Percentiles rank a stretch among this genome's conserved stretches.
These are phyloP conservation scores for Fraxinus platypoda DNA, from an alignment of 305 asterid genomes.

Conservation along the genomic window DNA sequence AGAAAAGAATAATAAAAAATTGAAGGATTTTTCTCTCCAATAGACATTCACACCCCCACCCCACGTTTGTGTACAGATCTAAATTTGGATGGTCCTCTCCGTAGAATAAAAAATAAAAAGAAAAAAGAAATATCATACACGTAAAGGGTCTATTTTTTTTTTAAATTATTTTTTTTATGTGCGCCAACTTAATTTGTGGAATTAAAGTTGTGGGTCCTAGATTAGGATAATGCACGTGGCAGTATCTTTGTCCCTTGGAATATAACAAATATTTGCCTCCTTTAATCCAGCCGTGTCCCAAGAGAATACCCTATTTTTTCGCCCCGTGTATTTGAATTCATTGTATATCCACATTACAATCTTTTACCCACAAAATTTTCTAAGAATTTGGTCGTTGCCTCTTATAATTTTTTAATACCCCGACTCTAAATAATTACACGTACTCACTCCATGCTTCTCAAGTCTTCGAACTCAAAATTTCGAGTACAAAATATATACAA, in stretches of 20 bases:
- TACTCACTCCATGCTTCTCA: background rate
- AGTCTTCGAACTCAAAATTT: background rate
- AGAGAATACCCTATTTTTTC: background rate
- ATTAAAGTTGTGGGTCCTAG: constrained; percentile 10
- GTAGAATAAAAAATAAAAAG: background rate
- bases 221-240: constrained; percentile 40
- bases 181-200: constrained; percentile 37
- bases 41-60: background rate
- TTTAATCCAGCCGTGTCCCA: constrained; percentile 29
- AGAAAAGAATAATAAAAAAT: background rate
- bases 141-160: background rate
- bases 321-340: background rate
- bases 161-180: background rate
- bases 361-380: background rate
- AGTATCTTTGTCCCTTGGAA: constrained; percentile 27
- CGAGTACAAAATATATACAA: background rate
- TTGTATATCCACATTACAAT: constrained; percentile 20
- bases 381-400: background rate
- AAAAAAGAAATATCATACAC: background rate
- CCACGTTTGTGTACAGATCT: background rate
- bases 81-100: background rate
- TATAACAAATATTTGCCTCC: constrained; percentile 28
- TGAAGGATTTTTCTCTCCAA: background rate
- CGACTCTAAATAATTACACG: background rate
- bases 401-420: too few species aligned